Conservation (phyloP, 345 rosid genomes). For the rapeseed (Brassica napus) region Da-Ae NC_063446.1:71327501-71328000, state of each 20-base stretch:
- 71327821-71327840: neutral
- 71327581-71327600: neutral
- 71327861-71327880: neutral
- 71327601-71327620: conserved; percentile 9
- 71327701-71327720: conserved; percentile 15
- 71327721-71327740: neutral
- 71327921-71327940: too few relatives aligned
- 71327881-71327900: too few relatives aligned
- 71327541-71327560: neutral
- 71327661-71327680: conserved; percentile 21
- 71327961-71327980: too few relatives aligned
- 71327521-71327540: conserved; percentile 9
- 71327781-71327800: neutral
- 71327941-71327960: too few relatives aligned
- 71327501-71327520: neutral
- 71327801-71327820: neutral
- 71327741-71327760: neutral
- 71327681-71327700: conserved; percentile 15
- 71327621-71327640: conserved; percentile 5
- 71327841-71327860: neutral
- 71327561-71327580: neutral
- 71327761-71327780: neutral
- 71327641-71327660: conserved; percentile 15
- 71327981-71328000: too few relatives aligned
- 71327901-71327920: too few relatives aligned